phyloP scores from a whole-genome alignment of 2,329 filamentous ascomycete species.

The Colletotrichum sublineola region DNA sequence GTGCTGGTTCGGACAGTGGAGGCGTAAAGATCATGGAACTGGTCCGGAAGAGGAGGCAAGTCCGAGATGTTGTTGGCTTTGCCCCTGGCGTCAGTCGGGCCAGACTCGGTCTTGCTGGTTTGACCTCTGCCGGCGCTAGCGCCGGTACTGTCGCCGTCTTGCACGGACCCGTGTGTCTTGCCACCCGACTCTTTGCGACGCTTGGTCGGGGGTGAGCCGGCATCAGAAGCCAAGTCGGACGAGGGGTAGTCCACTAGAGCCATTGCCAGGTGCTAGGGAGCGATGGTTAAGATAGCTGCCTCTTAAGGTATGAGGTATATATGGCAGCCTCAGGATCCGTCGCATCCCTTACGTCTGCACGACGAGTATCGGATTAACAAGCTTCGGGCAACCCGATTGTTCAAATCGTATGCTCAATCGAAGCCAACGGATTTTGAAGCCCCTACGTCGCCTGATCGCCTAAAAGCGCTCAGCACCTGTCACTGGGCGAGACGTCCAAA shows the following conservation, averaged over 20 bases:
- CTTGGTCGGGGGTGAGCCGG: conserved; percentile 53
- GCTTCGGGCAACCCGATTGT: background rate
- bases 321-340: background rate
- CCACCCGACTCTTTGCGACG: conserved; percentile 51
- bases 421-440: background rate
- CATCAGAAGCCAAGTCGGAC: conserved; percentile 51
- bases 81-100: background rate
- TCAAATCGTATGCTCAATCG: background rate
- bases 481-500: background rate
- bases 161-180: conserved; percentile 4
- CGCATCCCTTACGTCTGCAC: background rate
- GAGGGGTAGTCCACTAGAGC: conserved; percentile 76
- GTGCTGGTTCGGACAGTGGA: conserved; percentile 82
- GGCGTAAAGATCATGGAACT: conserved; percentile 92
- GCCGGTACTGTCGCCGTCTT: conserved; percentile 11
- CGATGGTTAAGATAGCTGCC: background rate
- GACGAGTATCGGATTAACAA: conserved; percentile 4
- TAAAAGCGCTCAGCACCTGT: conserved; percentile 20
- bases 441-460: conserved; percentile 11
- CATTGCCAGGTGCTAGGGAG: conserved; percentile 56
- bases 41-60: conserved; percentile 80
- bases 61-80: conserved; percentile 38
- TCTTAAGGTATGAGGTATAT: background rate
- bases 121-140: conserved; percentile 22
- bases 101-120: background rate